Evolutionary conservation across 441 rosid species (phyloP).

Genomic region (Erodium texanum): DNA sequence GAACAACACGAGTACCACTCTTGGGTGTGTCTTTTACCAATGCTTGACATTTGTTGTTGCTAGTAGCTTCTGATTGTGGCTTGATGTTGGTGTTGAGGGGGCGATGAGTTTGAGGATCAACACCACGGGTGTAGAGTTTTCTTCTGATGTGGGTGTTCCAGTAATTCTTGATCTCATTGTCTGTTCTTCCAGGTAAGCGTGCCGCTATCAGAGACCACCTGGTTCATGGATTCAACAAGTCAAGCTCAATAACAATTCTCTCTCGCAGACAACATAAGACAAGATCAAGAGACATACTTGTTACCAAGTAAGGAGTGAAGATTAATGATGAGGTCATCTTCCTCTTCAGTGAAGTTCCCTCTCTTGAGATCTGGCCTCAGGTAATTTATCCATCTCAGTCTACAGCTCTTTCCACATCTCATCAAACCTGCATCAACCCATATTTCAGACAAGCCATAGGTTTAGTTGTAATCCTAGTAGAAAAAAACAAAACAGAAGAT

Average conservation of each 20-base stretch:
- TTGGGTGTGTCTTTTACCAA: not conserved
- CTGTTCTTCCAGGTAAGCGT: conserved; percentile 16
- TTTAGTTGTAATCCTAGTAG: too few relatives aligned
- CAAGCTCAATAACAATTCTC: not conserved
- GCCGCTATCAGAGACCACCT: conserved; percentile 20
- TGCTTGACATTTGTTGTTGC: not conserved
- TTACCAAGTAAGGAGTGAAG: conserved; percentile 17
- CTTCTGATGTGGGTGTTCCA: conserved; percentile 16
- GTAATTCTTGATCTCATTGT: too few relatives aligned
- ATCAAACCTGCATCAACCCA: conserved; percentile 7
- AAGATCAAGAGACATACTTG: conserved; percentile 7
- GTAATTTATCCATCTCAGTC: conserved; percentile 17
- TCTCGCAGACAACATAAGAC: not conserved
- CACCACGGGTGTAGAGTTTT: conserved; percentile 11
- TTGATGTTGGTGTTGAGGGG: not conserved
- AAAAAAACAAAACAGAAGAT: too few relatives aligned
- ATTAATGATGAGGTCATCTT: conserved; percentile 14
- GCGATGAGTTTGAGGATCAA: conserved; percentile 15
- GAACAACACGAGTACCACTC: too few relatives aligned
- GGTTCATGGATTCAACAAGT: not conserved
- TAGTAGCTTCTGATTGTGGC: too few relatives aligned
- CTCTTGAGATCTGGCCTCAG: conserved; percentile 15
- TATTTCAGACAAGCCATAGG: too few relatives aligned
- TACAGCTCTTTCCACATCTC: conserved; percentile 16
- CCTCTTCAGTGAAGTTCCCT: conserved; percentile 14